Evolutionary conservation across 306 rosid species (phyloP).

Genomic region (cucumber (Cucumis sativus)): DNA sequence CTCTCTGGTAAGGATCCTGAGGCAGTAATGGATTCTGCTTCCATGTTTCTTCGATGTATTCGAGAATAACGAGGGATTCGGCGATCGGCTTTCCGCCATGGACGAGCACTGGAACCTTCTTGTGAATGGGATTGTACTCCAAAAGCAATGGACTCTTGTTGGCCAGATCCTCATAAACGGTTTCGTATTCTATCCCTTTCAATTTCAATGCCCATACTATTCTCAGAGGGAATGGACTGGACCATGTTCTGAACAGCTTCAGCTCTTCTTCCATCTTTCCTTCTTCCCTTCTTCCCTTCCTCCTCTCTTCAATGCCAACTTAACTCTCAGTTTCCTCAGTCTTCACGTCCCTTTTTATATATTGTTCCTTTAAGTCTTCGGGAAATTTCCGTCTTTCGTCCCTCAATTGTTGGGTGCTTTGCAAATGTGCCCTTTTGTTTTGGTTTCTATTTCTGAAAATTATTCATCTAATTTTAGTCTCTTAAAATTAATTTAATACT

Average conservation of each 20-base stretch:
- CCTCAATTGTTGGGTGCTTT: not conserved
- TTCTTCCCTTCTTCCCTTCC: not conserved
- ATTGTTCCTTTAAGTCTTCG: not conserved
- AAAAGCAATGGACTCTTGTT: slow-evolving; percentile 28
- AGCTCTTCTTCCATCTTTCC: slow-evolving; percentile 10
- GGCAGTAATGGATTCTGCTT: slow-evolving; percentile 21
- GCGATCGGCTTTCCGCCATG: slow-evolving; percentile 20
- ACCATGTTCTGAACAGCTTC: slow-evolving; percentile 21
- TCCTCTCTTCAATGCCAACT: not conserved
- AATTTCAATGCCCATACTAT: slow-evolving; percentile 26
- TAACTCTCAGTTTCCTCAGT: not conserved
- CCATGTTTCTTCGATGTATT: slow-evolving; percentile 27
- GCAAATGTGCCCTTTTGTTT: not conserved
- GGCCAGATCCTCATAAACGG: slow-evolving; percentile 23
- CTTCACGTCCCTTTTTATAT: not conserved
- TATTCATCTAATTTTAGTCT: no score
- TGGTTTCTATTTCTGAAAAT: no score
- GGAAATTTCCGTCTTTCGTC: not conserved
- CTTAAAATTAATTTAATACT: no score
- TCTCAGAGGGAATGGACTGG: slow-evolving; percentile 17
- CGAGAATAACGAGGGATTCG: slow-evolving; percentile 21
- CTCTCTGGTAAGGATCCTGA: slow-evolving; percentile 8
- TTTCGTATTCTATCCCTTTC: slow-evolving; percentile 18
- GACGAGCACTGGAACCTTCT: slow-evolving; percentile 21
- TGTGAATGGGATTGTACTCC: slow-evolving; percentile 15